These are phyloP conservation scores for Monosporascus ibericus DNA, from an alignment of 2,329 filamentous ascomycete genomes.

Conservation along the genomic window DNA sequence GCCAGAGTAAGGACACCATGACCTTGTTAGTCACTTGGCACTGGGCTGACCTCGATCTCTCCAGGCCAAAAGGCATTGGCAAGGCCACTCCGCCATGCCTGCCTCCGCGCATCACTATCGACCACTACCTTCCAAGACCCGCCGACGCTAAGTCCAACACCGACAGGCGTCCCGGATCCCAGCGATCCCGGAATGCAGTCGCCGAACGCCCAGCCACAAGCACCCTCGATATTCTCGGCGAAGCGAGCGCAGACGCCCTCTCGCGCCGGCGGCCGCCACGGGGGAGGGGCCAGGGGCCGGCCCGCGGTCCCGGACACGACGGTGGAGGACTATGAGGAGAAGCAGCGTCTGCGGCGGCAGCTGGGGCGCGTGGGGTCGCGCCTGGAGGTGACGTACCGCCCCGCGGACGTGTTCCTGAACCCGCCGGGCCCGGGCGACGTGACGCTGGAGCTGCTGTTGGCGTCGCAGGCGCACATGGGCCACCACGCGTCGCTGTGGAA, in stretches of 20 bases:
- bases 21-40: not conserved
- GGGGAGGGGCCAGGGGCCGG: not conserved
- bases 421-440: constrained; percentile 75
- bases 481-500: constrained; percentile 92
- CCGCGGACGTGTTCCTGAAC: constrained; percentile 59
- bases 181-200: constrained; percentile 13
- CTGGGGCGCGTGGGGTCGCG: constrained; percentile 43
- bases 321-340: constrained; percentile 30
- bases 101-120: constrained; percentile 33
- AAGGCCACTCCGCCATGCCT: constrained; percentile 31
- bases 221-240: constrained; percentile 20
- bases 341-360: constrained; percentile 35
- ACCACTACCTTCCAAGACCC: constrained; percentile 10
- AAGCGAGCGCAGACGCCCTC: constrained; percentile 9
- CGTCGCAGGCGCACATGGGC: constrained; percentile 81
- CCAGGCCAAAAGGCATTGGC: constrained; percentile 49
- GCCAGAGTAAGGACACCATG: constrained; percentile 18
- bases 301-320: constrained; percentile 21
- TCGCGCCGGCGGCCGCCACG: not conserved
- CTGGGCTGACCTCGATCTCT: not conserved
- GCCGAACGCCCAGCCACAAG: constrained; percentile 10
- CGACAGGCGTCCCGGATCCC: constrained; percentile 16
- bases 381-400: constrained; percentile 54
- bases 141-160: constrained; percentile 15
- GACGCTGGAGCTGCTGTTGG: constrained; percentile 84